Evolutionary conservation across 805 yeast genomes (phyloP).

Genomic region (Cyberlindnera nakhonratchasimensis): DNA sequence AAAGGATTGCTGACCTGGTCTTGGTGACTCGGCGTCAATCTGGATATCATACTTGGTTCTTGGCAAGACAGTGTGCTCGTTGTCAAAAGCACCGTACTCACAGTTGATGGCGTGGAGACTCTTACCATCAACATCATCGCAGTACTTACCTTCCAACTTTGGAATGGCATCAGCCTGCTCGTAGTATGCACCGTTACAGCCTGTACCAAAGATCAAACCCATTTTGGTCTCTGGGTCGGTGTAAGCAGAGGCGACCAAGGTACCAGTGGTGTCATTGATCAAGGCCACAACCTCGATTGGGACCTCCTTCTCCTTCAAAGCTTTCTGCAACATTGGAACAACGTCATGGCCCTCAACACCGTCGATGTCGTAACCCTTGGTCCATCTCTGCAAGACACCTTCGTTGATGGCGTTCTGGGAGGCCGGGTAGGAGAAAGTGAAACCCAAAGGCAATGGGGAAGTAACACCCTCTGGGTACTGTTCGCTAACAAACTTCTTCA

Average conservation of each 20-base stretch:
- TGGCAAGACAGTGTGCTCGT: conserved; percentile 79
- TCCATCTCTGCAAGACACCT: conserved; percentile 93
- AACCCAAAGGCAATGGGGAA: conserved; percentile 73
- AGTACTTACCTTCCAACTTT: conserved; percentile 70
- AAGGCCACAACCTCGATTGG: conserved; percentile 88
- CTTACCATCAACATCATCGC: conserved; percentile 56
- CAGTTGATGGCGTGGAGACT: conserved; percentile 94
- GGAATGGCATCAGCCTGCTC: conserved; percentile 71
- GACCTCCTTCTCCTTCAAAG: conserved; percentile 57
- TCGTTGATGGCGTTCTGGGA: conserved; percentile 77
- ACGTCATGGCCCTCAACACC: conserved; percentile 94
- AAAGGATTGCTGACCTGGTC: conserved; percentile 93
- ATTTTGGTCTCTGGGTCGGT: conserved; percentile 83
- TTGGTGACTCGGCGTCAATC: conserved; percentile 83
- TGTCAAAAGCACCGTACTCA: conserved; percentile 97
- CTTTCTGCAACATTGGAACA: conserved; percentile 82
- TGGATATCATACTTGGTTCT: conserved; percentile 82
- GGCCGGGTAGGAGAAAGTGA: conserved; percentile 92
- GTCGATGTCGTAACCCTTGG: conserved; percentile 93
- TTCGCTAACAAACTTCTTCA: conserved; percentile 64
- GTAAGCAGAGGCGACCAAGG: conserved; percentile 92
- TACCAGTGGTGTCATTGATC: conserved; percentile 96
- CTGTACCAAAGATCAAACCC: conserved; percentile 97
- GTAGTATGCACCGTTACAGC: conserved; percentile 95
- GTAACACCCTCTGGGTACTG: conserved; percentile 66